Evolutionary conservation across 176 grass and related monocot species (phyloP), one percentile per base, ranked within the genome.

Genomic region (Aegilops bicornis): DNA sequence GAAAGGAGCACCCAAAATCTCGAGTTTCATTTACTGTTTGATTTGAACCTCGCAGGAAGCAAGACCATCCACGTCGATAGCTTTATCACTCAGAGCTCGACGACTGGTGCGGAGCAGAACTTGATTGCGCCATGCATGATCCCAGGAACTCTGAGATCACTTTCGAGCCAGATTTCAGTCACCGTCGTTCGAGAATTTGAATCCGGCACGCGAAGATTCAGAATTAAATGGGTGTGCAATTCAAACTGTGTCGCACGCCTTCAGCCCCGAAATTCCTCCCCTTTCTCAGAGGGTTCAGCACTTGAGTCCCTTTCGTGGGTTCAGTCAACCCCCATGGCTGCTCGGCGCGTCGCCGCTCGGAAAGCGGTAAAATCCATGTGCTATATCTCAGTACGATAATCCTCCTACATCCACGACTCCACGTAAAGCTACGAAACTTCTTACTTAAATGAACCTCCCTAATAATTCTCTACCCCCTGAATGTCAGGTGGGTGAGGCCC

Each of bases 41-140:
- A 42, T 77, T 59, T 36, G 83, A 58, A 86, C 79, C 31, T 83
- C 56, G 19, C 40, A 40, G 20, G 66, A 87, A 87, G 52, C 42
- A 79, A 67, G 13, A 8, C 30, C 5, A 39, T 23, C 82, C 40
- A 31, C 66, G 30, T 78, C 40, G 79, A 69, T n/a, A 70, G 29
- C 36, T 71, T 71, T 39, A 54, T 79, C 3, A 1, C n/a, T 1
- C 66, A 17, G 69, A 79, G 13, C 64, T 65, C 23, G 31, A 73
- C 23, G 73, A 54, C 78, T 23, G 43, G 8, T 19, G n/a, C 79
- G 15, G 32, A 9, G 16, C 14, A 10, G 43, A 25, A 61, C 39
- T 4, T 2, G 23, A 1, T 59, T 39, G 62, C 54, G 54, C 54
- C 54, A 42, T 82, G 71, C 76, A 45, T 54, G 50, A 54, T 54